Evolutionary conservation across 2,329 filamentous ascomycete genomes (phyloP).

Genomic region (Clonostachys solani): DNA sequence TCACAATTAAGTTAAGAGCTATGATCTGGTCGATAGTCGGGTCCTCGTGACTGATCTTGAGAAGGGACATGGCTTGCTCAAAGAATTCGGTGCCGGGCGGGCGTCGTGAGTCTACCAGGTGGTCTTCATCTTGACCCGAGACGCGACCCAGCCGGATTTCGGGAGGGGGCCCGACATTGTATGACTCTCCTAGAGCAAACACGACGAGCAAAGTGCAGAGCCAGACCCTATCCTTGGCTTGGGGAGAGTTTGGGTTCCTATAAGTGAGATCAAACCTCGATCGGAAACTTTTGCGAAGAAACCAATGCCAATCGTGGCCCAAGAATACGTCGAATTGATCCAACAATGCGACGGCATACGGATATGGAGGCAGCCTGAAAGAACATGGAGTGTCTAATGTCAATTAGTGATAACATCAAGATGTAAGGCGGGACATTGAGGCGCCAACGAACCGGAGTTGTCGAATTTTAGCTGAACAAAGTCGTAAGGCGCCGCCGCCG

Average conservation of each 20-base stretch:
- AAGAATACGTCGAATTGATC: background rate
- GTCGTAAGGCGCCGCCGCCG: background rate
- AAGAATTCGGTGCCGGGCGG: background rate
- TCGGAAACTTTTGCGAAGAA: background rate
- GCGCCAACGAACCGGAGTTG: background rate
- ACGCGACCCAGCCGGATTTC: background rate
- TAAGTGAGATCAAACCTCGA: background rate
- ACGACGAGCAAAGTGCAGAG: background rate
- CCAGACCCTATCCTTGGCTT: background rate
- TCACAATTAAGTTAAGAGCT: background rate
- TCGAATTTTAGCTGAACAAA: background rate
- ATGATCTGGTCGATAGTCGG: background rate
- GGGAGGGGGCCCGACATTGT: background rate
- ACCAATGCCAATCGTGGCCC: slow-evolving; percentile 1
- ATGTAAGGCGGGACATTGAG: too few relatives aligned
- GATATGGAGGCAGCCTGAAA: background rate
- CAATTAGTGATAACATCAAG: too few relatives aligned
- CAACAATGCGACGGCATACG: background rate
- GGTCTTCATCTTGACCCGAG: background rate
- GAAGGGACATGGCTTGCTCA: background rate
- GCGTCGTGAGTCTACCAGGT: background rate
- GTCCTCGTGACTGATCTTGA: background rate
- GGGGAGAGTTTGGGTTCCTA: background rate
- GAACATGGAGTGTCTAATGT: background rate
- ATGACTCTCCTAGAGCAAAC: background rate